phyloP scores from a whole-genome alignment of 192 early-diverging fungal species.

The Rhizophagus sp. region DNA sequence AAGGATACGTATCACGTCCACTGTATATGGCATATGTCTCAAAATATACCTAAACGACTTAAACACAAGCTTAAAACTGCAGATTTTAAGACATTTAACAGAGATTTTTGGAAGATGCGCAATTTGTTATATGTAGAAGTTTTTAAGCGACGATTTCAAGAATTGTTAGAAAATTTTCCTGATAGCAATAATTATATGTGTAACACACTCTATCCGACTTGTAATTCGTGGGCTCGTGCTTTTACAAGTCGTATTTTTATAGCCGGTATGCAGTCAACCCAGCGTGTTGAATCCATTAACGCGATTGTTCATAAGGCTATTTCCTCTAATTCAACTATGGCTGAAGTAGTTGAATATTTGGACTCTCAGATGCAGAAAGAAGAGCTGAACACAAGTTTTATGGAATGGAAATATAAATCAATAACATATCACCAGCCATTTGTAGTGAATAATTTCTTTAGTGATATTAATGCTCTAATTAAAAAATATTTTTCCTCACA shows the following conservation, averaged over 20 bases:
- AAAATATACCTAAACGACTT: not conserved
- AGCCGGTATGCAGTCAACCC: conserved; percentile 24
- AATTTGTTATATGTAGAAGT: not conserved
- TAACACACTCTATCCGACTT: not conserved
- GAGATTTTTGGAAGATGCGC: not conserved
- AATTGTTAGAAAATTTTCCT: not conserved
- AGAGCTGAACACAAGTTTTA: not conserved
- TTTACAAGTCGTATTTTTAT: conserved; percentile 17
- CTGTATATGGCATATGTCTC: not conserved
- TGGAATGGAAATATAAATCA: not conserved
- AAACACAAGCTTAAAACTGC: not conserved
- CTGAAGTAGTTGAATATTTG: not conserved
- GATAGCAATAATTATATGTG: not conserved
- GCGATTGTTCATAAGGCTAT: not conserved
- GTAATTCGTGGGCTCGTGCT: not conserved
- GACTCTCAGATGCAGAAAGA: not conserved
- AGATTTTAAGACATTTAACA: not conserved
- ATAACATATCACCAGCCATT: not conserved
- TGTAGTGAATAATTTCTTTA: not conserved
- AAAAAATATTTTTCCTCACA: not conserved
- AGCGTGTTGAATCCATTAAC: conserved; percentile 11
- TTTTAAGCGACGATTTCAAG: not conserved
- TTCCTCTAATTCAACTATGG: not conserved
- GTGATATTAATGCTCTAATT: not conserved
- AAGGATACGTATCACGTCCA: not conserved